phyloP scores from a whole-genome alignment of 192 early-diverging fungal genomes.

The Backusella sp. region DNA sequence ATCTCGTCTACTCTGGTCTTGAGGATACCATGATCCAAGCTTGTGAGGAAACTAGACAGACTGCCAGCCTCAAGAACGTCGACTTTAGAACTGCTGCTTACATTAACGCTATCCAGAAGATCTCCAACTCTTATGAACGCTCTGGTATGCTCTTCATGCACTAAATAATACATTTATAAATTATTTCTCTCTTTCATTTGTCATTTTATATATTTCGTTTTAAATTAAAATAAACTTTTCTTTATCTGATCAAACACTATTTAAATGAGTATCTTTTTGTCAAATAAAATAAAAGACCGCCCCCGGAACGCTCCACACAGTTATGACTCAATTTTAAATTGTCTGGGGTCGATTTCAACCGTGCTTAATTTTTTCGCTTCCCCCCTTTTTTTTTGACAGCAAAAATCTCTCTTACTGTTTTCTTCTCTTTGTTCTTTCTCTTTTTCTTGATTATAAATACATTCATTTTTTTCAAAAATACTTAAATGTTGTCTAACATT shows the following conservation, averaged over 20 bases:
- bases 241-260: not conserved
- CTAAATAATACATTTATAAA: slow-evolving; percentile 10
- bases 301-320: not conserved
- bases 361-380: not conserved
- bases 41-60: slow-evolving; percentile 70
- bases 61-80: slow-evolving; percentile 58
- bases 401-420: not conserved
- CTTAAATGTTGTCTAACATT: slow-evolving; percentile 1
- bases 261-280: not conserved
- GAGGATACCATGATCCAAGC: slow-evolving; percentile 88
- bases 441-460: not conserved
- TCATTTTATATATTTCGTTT: not conserved
- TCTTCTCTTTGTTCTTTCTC: not conserved
- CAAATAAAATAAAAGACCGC: not conserved
- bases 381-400: not conserved
- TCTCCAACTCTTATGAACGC: slow-evolving; percentile 68
- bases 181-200: not conserved
- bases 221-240: slow-evolving; percentile 1
- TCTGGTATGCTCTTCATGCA: slow-evolving; percentile 77
- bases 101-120: slow-evolving; percentile 81
- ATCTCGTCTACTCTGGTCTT: slow-evolving; percentile 82
- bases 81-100: slow-evolving; percentile 80
- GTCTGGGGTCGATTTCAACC: not conserved
- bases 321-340: slow-evolving; percentile 6
- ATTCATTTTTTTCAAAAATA: slow-evolving; percentile 4